Conservation (phyloP, 768 basidiomycete genomes). For the Fistulinella prunicolor region DNA sequence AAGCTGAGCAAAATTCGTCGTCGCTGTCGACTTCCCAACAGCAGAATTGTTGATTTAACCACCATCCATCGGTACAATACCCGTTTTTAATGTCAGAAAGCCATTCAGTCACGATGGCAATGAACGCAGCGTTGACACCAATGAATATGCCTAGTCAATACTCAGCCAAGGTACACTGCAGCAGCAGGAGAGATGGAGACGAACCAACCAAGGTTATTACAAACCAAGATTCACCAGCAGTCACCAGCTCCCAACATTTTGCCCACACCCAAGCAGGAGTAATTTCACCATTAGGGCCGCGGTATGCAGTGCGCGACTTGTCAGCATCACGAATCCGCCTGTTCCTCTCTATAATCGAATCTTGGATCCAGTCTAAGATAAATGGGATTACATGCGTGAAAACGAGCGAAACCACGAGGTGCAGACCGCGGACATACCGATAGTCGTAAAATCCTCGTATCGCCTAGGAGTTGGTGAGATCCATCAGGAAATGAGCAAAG, state of each 20-base stretch:
- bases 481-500: background rate
- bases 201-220: conserved; percentile 86
- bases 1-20: conserved; percentile 83
- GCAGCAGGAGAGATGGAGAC: conserved; percentile 33
- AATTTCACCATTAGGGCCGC: conserved; percentile 48
- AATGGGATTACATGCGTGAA: conserved; percentile 11
- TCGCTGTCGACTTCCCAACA: conserved; percentile 93
- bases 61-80: conserved; percentile 96
- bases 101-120: conserved; percentile 96
- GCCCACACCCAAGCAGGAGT: conserved; percentile 60
- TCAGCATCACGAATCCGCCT: conserved; percentile 62
- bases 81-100: conserved; percentile 97
- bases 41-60: conserved; percentile 97
- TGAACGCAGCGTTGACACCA: conserved; percentile 90
- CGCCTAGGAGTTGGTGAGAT: conserved; percentile 49
- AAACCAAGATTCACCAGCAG: conserved; percentile 87
- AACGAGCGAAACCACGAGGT: conserved; percentile 12
- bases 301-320: conserved; percentile 40
- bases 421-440: conserved; percentile 54
- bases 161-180: conserved; percentile 2
- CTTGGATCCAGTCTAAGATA: conserved; percentile 89
- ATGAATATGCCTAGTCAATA: conserved; percentile 71
- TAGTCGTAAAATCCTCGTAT: conserved; percentile 94
- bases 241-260: conserved; percentile 54
- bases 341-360: conserved; percentile 86